These are phyloP conservation scores for Diaporthe eres DNA, from an alignment of 2,329 filamentous ascomycete genomes.

Conservation along the genomic window DNA sequence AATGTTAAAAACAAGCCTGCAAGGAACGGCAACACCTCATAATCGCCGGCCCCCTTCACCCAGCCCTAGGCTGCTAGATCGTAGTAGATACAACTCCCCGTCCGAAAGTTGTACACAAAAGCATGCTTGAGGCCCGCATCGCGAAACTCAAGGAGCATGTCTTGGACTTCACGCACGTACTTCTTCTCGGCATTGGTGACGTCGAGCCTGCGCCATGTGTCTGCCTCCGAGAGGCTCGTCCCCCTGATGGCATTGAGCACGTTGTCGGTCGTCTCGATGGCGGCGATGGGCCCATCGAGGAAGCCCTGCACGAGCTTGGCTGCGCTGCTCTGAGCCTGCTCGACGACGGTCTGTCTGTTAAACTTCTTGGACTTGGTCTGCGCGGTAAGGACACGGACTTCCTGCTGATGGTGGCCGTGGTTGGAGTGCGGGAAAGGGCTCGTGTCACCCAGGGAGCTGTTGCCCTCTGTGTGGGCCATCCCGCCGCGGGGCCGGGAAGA, in stretches of 20 bases:
- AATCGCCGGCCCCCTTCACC: no score
- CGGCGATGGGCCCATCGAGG: slow-evolving; percentile 83
- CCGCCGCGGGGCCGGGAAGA: slow-evolving; percentile 30
- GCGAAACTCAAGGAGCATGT: slow-evolving; percentile 77
- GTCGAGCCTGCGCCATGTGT: slow-evolving; percentile 86
- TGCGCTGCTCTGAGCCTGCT: slow-evolving; percentile 76
- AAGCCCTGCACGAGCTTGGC: slow-evolving; percentile 78
- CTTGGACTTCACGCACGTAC: slow-evolving; percentile 87
- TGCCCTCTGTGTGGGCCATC: slow-evolving; percentile 14
- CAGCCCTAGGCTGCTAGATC: slow-evolving; percentile 72
- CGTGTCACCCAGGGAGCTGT: slow-evolving; percentile 28
- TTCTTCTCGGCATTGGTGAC: slow-evolving; percentile 83
- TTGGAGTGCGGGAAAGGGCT: slow-evolving; percentile 46
- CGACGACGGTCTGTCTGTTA: slow-evolving; percentile 88
- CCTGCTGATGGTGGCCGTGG: slow-evolving; percentile 65
- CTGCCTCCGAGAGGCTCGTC: slow-evolving; percentile 82
- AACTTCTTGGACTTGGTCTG: slow-evolving; percentile 92
- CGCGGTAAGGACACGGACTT: slow-evolving; percentile 87
- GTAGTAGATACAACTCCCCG: slow-evolving; percentile 87
- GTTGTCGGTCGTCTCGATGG: slow-evolving; percentile 89
- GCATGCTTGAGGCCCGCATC: slow-evolving; percentile 75
- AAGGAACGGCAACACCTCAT: neutral
- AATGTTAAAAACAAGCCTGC: neutral
- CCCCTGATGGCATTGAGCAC: slow-evolving; percentile 82
- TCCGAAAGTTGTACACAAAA: slow-evolving; percentile 93